These are phyloP conservation scores for Secale cereale DNA, from an alignment of 176 grass and related monocot species.

Conservation along the genomic window DNA sequence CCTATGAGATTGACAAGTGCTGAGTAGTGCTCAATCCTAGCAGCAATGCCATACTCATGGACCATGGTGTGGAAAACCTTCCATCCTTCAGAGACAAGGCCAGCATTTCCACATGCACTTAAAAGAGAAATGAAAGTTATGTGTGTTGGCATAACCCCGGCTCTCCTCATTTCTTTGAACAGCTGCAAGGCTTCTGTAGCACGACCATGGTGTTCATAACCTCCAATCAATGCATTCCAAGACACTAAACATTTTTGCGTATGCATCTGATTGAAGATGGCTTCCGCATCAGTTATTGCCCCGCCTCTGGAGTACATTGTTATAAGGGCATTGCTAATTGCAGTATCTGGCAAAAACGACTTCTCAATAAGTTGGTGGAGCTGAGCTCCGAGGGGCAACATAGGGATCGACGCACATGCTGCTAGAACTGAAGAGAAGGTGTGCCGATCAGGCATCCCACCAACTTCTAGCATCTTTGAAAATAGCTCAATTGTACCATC, in stretches of 20 bases:
- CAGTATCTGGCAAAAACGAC: constrained; percentile 53
- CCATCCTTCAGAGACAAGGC: constrained; percentile 58
- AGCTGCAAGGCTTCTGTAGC: constrained; percentile 54
- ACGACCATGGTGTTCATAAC: constrained; percentile 58
- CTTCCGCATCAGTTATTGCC: constrained; percentile 39
- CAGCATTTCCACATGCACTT: constrained; percentile 66
- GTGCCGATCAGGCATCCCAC: constrained; percentile 50
- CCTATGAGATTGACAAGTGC: constrained; percentile 71
- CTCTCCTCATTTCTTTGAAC: constrained; percentile 58
- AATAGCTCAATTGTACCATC: constrained; percentile 44
- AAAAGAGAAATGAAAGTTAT: constrained; percentile 72
- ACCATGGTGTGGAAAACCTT: constrained; percentile 64
- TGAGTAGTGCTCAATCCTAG: constrained; percentile 69
- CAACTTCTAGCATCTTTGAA: constrained; percentile 43
- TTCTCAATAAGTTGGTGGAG: constrained; percentile 74
- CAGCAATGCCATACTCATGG: constrained; percentile 50
- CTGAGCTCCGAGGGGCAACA: constrained; percentile 49
- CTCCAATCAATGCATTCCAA: constrained; percentile 71
- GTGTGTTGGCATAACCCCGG: constrained; percentile 40
- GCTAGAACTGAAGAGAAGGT: constrained; percentile 72
- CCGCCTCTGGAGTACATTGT: constrained; percentile 86
- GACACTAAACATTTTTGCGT: constrained; percentile 46
- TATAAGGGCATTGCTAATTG: constrained; percentile 61
- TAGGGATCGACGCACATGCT: constrained; percentile 61
- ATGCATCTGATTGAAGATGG: constrained; percentile 57